These are phyloP conservation scores for Lepraria neglecta DNA, from an alignment of 495 filamentous ascomycete genomes.

Conservation along the genomic window DNA sequence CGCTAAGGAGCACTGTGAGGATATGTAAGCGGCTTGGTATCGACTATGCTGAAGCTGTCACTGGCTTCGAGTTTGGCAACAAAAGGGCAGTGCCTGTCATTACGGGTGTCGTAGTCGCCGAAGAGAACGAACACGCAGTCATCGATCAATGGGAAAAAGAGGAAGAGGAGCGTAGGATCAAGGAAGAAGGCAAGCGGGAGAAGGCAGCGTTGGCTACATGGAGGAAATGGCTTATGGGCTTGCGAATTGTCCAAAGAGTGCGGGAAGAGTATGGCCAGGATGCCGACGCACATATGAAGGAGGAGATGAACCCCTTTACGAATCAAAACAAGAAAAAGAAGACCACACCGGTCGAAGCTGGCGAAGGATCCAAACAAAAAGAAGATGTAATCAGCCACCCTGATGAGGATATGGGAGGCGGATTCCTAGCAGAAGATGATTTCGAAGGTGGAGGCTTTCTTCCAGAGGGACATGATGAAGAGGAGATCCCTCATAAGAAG, in stretches of 20 bases:
- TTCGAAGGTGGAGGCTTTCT: conserved; percentile 26
- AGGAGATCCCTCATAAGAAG: conserved; percentile 6
- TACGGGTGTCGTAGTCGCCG: conserved; percentile 81
- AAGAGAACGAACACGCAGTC: conserved; percentile 65
- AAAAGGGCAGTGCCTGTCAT: conserved; percentile 89
- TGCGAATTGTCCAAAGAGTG: conserved; percentile 75
- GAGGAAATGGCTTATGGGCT: conserved; percentile 78
- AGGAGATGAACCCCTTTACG: conserved; percentile 43
- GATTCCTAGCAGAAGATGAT: conserved; percentile 49
- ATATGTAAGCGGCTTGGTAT: conserved; percentile 80
- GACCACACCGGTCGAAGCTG: conserved; percentile 12
- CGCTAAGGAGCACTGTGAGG: conserved; percentile 63
- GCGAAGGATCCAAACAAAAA: conserved; percentile 13
- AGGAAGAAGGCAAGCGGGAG: conserved; percentile 75
- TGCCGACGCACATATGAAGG: conserved; percentile 34
- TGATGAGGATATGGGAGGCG: conserved; percentile 48
- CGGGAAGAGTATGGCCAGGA: conserved; percentile 65
- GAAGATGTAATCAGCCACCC: conserved; percentile 10
- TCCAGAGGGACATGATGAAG: conserved; percentile 18
- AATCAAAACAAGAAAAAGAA: conserved; percentile 29
- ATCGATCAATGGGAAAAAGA: conserved; percentile 77
- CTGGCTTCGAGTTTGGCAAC: conserved; percentile 92
- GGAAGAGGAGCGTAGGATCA: conserved; percentile 68
- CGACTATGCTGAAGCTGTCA: conserved; percentile 90
- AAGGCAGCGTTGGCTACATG: conserved; percentile 69